These are phyloP conservation scores for Annulohypoxylon nitens DNA, from an alignment of 495 filamentous ascomycete genomes.

Conservation along the genomic window DNA sequence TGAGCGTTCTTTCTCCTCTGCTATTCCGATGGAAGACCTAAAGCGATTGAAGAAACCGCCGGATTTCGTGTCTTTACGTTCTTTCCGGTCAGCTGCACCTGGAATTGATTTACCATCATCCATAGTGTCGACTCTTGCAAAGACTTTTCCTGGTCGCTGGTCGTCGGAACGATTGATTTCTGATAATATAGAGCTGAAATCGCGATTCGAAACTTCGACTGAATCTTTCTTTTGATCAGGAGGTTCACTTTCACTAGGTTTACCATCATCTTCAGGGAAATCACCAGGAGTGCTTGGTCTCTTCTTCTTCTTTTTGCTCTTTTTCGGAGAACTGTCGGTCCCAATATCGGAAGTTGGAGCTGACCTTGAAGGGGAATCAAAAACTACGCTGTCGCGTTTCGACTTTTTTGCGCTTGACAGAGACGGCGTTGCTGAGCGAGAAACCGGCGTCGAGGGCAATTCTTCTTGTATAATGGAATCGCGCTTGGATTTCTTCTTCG, in stretches of 20 bases:
- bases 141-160: conserved; percentile 49
- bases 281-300: conserved; percentile 31
- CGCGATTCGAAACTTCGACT: conserved; percentile 52
- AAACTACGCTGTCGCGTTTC: conserved; percentile 48
- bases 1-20: conserved; percentile 44
- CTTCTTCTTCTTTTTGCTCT: conserved; percentile 45
- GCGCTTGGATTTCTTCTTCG: conserved; percentile 43
- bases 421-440: conserved; percentile 43
- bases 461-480: conserved; percentile 23
- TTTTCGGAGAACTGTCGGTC: conserved; percentile 33
- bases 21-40: conserved; percentile 51
- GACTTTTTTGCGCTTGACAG: conserved; percentile 50
- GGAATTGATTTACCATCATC: conserved; percentile 60
- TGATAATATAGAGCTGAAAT: conserved; percentile 60
- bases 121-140: conserved; percentile 40
- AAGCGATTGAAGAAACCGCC: conserved; percentile 54
- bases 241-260: conserved; percentile 38
- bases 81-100: conserved; percentile 37
- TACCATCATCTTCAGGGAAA: conserved; percentile 29
- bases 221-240: conserved; percentile 51
- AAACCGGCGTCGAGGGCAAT: conserved; percentile 26
- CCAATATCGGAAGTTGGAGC: conserved; percentile 25
- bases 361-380: conserved; percentile 37
- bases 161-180: conserved; percentile 53
- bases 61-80: conserved; percentile 50